Base-by-base conservation (phyloP, 75 land plant species). In the Isoetes taiwanensis region DNA sequence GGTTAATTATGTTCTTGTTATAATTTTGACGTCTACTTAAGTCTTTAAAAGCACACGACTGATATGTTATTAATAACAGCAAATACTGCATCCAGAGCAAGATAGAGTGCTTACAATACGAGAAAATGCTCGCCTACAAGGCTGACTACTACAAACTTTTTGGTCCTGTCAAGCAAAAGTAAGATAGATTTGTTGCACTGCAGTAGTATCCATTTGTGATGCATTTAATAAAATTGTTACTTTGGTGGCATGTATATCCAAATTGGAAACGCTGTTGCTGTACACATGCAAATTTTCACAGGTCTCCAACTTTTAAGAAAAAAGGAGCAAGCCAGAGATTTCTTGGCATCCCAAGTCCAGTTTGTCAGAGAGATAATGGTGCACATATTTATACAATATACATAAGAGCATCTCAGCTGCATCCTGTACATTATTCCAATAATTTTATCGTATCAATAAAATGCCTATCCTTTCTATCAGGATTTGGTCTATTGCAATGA, bases 181-280 rank as follows among this genome's bases (percentile, higher is more conserved):
- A 62, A 10, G 33, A 11, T 1, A 27, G 32, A 33, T 34, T 43
- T 12, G 43, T 26, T 34, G 2, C 2, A 10, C 14, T 41, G 12
- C 8, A 48, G 39, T 14, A 14, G 39, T 10, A 37, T 10, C 39
- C 39, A 14, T 10, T 37, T 10, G 39, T 37, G n/a, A n/a, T n/a
- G n/a, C n/a, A n/a, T n/a, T n/a, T n/a, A n/a, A n/a, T n/a, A n/a
- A n/a, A n/a, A n/a, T n/a, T n/a, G n/a, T n/a, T n/a, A n/a, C n/a
- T n/a, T n/a, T n/a, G n/a, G n/a, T n/a, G n/a, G 11, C 72, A 90
- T 90, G 57, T 90, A 90, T 59, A 79, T 80, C 5, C 97, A 90
- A 75, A 81, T 90, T 11, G 97, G 97, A 31, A 90, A 90, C 73
- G 97, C 97, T 11, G 97, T 90, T 2, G 94, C 97, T 1, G 79